Evolutionary conservation across 2,329 filamentous ascomycete genomes (phyloP).

Genomic region (Trichophyton schoenleinii): DNA sequence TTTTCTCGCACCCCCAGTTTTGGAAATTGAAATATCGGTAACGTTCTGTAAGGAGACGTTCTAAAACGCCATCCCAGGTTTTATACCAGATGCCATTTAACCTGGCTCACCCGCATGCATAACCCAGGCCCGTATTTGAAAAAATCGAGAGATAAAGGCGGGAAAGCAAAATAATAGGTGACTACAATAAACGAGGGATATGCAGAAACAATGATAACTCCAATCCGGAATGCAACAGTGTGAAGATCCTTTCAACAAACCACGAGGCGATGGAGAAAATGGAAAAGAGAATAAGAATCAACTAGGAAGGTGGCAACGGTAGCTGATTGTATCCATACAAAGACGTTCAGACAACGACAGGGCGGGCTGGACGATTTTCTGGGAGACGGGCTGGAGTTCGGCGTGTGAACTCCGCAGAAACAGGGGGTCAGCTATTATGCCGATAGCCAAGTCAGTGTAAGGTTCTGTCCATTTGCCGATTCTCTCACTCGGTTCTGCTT

Average conservation of each 20-base stretch:
- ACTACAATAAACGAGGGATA: not conserved
- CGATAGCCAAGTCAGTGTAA: not conserved
- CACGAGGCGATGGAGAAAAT: not conserved
- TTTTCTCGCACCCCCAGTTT: not conserved
- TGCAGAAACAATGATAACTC: not conserved
- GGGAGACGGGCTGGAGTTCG: not conserved
- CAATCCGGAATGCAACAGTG: not conserved
- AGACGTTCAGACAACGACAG: not conserved
- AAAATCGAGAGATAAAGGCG: not conserved
- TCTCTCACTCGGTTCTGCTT: not conserved
- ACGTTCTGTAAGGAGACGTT: not conserved
- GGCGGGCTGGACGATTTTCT: not conserved
- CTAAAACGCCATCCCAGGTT: not conserved
- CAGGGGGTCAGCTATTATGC: not conserved
- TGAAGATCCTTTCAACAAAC: not conserved
- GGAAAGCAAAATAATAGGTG: not conserved
- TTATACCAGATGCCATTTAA: not conserved
- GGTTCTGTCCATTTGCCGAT: not conserved
- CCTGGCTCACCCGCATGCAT: not conserved
- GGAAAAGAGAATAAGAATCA: not conserved
- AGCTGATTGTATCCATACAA: not conserved
- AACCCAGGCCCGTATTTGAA: not conserved
- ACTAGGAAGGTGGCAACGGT: not conserved
- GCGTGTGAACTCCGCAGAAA: not conserved
- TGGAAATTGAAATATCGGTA: not conserved